Conservation (phyloP, 2,329 filamentous ascomycete species). For the Fusarium begoniae region DNA sequence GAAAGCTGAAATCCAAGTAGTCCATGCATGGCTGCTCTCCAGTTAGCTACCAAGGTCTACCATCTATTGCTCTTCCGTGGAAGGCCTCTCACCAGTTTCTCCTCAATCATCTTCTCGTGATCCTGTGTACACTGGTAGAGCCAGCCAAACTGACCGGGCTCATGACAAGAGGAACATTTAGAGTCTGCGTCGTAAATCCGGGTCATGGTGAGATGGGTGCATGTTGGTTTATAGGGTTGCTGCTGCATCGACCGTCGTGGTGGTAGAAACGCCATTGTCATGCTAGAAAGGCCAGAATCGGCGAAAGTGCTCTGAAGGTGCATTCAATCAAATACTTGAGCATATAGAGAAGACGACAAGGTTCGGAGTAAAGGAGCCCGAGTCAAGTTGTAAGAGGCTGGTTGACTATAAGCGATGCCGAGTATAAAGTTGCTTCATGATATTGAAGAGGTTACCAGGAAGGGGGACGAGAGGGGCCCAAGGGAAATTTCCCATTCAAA, state of each 20-base stretch:
- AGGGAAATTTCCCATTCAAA: not conserved
- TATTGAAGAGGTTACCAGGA: not conserved
- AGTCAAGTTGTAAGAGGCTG: not conserved
- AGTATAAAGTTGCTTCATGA: conserved; percentile 18
- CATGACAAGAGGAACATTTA: conserved; percentile 67
- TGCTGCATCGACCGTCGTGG: conserved; percentile 14
- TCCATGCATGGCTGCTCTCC: conserved; percentile 47
- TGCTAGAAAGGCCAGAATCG: not conserved
- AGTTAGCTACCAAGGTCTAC: not conserved
- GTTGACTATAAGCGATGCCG: conserved; percentile 11
- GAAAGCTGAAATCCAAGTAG: conserved; percentile 46
- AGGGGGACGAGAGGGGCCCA: not conserved
- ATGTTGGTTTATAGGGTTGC: conserved; percentile 51
- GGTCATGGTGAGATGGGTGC: conserved; percentile 75
- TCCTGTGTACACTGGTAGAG: conserved; percentile 79
- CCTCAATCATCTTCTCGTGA: conserved; percentile 53
- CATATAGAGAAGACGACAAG: not conserved
- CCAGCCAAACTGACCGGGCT: conserved; percentile 70
- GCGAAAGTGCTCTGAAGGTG: not conserved
- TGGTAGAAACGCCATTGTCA: conserved; percentile 26
- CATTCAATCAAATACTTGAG: not conserved
- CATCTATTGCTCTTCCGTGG: not conserved
- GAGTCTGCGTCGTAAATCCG: conserved; percentile 65
- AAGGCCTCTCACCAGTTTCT: conserved; percentile 39
- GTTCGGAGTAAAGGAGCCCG: not conserved